Percentiles rank a stretch among this genome's conserved stretches.
phyloP scores from a whole-genome alignment of 2,329 filamentous ascomycete genomes.

The Colletotrichum sp. region DNA sequence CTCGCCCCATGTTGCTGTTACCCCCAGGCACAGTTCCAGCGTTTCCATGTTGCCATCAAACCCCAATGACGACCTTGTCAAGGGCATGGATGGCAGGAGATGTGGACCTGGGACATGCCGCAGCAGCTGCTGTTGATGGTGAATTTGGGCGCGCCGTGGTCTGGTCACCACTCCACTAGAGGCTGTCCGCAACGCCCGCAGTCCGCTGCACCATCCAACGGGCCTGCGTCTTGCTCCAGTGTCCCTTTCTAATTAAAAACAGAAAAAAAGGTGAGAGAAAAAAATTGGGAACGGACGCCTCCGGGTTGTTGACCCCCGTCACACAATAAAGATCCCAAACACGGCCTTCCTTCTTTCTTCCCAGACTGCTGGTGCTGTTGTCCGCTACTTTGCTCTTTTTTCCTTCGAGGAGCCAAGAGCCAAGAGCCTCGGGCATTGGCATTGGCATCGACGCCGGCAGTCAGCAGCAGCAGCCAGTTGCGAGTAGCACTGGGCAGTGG shows the following conservation, averaged over 20 bases:
- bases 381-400: background rate
- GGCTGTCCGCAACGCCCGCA: conserved; percentile 9
- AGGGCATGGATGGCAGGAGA: background rate
- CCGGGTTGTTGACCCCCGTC: background rate
- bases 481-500: background rate
- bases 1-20: background rate
- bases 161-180: conserved; percentile 2
- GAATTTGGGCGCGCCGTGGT: background rate
- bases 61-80: background rate
- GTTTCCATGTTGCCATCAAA: background rate
- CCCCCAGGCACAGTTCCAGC: background rate
- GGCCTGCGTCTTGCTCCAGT: background rate
- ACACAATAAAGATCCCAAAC: conserved; percentile 1
- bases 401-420: background rate
- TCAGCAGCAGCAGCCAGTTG: conserved; percentile 3
- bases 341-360: background rate
- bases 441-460: background rate
- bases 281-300: conserved; percentile 1
- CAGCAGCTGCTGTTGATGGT: background rate
- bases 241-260: background rate
- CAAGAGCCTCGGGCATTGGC: background rate
- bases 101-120: conserved; percentile 1
- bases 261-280: background rate
- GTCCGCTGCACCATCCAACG: background rate
- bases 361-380: background rate